Conservation (phyloP, 495 filamentous ascomycete species). For the Collariella sp. region DNA sequence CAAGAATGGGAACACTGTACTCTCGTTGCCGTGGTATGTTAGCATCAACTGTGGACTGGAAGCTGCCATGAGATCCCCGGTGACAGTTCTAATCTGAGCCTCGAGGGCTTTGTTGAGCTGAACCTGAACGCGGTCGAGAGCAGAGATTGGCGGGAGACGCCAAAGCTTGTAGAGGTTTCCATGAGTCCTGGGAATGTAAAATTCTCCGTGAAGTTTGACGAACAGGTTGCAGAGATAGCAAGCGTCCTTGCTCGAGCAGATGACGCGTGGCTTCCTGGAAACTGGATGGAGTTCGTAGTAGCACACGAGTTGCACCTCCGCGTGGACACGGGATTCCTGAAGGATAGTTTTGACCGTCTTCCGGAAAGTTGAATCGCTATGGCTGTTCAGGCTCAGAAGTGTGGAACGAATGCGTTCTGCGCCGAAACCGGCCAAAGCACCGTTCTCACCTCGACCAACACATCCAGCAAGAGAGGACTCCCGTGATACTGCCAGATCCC, state of each 20-base stretch:
- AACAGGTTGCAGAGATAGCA: slow-evolving; percentile 44
- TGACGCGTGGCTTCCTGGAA: slow-evolving; percentile 31
- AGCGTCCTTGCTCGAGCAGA: slow-evolving; percentile 43
- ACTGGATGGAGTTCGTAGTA: slow-evolving; percentile 29
- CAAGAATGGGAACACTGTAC: slow-evolving; percentile 7
- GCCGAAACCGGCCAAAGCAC: not conserved
- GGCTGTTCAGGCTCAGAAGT: not conserved
- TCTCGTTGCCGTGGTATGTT: slow-evolving; percentile 13
- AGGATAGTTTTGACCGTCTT: slow-evolving; percentile 11
- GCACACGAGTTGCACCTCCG: slow-evolving; percentile 43
- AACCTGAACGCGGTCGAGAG: not conserved
- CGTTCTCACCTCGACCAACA: not conserved
- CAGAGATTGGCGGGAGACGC: slow-evolving; percentile 20
- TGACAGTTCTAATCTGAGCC: not conserved
- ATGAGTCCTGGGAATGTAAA: slow-evolving; percentile 34
- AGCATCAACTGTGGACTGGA: not conserved
- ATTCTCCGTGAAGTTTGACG: slow-evolving; percentile 32
- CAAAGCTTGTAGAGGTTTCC: slow-evolving; percentile 36
- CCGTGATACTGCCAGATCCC: not conserved
- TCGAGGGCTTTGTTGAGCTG: slow-evolving; percentile 10
- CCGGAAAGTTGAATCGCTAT: not conserved
- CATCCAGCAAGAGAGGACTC: not conserved
- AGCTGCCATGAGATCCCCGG: not conserved
- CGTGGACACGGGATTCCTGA: slow-evolving; percentile 35
- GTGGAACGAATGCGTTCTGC: not conserved